Percentiles rank a stretch among this genome's conserved stretches.
These are phyloP conservation scores for Goffeauzyma gilvescens DNA, from an alignment of 768 basidiomycete species.

Conservation along the genomic window DNA sequence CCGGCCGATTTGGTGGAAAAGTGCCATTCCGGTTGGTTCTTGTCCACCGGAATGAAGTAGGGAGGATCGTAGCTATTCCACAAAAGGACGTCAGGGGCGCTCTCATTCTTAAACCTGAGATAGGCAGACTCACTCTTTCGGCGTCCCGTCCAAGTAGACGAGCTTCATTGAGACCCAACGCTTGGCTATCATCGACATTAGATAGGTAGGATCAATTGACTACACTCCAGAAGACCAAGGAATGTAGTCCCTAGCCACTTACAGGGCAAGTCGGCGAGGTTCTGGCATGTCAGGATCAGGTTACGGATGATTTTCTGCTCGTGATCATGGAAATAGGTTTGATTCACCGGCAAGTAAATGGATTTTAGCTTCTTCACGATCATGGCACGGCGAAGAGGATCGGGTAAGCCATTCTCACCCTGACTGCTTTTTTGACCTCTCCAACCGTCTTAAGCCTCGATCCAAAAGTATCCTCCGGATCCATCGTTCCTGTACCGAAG, in stretches of 20 bases:
- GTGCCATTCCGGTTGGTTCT: conserved; percentile 1
- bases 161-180: conserved; percentile 9
- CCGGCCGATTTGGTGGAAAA: conserved; percentile 2
- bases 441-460: conserved; percentile 5
- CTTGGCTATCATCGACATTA: conserved; percentile 4
- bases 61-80: conserved; percentile 10
- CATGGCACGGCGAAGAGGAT: too few relatives aligned
- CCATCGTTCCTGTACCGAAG: background rate
- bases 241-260: conserved; percentile 1
- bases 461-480: background rate
- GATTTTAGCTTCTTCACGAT: too few relatives aligned
- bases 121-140: conserved; percentile 6
- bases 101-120: background rate
- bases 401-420: conserved; percentile 1
- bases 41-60: conserved; percentile 3
- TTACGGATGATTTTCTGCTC: conserved; percentile 3
- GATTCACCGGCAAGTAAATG: background rate
- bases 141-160: conserved; percentile 5
- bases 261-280: conserved; percentile 8
- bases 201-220: too few relatives aligned
- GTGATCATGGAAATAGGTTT: background rate
- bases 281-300: conserved; percentile 9
- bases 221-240: too few relatives aligned
- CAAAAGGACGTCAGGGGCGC: background rate
- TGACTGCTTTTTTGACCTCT: conserved; percentile 9